Evolutionary conservation across 345 rosid species (phyloP).

Genomic region (Passiflora organensis): DNA sequence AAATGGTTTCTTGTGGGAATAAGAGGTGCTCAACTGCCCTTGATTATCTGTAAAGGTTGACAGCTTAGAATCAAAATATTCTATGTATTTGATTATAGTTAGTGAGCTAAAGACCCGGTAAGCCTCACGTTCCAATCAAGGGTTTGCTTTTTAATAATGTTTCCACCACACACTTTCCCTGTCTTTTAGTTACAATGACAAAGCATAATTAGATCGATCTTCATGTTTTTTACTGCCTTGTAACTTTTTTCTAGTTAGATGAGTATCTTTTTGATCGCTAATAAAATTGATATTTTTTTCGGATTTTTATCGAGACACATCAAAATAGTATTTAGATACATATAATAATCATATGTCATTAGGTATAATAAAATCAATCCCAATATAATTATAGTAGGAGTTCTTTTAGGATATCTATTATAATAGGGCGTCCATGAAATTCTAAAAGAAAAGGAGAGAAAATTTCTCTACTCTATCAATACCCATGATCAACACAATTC

Average conservation of each 20-base stretch:
- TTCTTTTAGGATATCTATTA: neutral
- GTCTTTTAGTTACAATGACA: slow-evolving; percentile 1
- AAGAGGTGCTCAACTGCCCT: slow-evolving; percentile 16
- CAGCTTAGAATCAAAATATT: slow-evolving; percentile 14
- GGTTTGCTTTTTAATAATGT: neutral
- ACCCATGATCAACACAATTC: too few relatives aligned
- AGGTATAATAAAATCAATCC: too few relatives aligned
- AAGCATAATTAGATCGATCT: slow-evolving; percentile 2
- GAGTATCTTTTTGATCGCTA: too few relatives aligned
- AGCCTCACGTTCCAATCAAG: slow-evolving; percentile 21
- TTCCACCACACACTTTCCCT: slow-evolving; percentile 6
- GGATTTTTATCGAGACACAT: too few relatives aligned
- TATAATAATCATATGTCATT: too few relatives aligned
- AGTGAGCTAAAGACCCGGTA: slow-evolving; percentile 10
- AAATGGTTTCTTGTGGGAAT: slow-evolving; percentile 17
- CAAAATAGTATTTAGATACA: too few relatives aligned
- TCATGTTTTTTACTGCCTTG: slow-evolving; percentile 6
- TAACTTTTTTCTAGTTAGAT: neutral
- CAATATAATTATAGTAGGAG: neutral
- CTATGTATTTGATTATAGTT: slow-evolving; percentile 2
- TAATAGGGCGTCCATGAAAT: too few relatives aligned
- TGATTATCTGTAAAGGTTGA: slow-evolving; percentile 15
- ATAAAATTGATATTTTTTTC: too few relatives aligned
- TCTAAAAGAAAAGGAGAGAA: too few relatives aligned
- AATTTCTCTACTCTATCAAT: too few relatives aligned